Percentiles rank a stretch among this genome's conserved stretches.
These are phyloP conservation scores for Tolypocladium inflatum DNA, from an alignment of 2,329 filamentous ascomycete species.

Conservation along the genomic window DNA sequence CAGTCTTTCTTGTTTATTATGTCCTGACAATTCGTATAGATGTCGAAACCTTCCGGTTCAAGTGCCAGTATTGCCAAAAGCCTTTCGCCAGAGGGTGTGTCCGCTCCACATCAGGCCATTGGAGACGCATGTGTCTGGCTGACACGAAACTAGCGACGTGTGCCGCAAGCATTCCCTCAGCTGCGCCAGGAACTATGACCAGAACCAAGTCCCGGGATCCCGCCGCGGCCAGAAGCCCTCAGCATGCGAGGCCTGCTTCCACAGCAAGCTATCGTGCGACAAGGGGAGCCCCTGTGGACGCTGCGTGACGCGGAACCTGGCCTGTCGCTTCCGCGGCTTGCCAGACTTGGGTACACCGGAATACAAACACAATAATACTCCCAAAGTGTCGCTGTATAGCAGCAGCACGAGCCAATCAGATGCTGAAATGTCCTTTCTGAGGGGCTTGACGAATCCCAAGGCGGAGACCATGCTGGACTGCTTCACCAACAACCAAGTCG, in stretches of 20 bases:
- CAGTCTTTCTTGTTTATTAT: not conserved
- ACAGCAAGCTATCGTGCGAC: slow-evolving; percentile 18
- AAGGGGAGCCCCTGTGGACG: slow-evolving; percentile 13
- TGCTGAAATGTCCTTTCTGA: not conserved
- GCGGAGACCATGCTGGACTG: slow-evolving; percentile 3
- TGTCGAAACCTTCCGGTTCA: not conserved
- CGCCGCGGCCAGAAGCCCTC: slow-evolving; percentile 16
- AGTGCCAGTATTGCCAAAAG: not conserved
- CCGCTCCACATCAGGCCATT: no score
- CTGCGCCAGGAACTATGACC: slow-evolving; percentile 5
- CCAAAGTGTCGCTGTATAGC: not conserved
- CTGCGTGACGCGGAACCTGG: slow-evolving; percentile 10
- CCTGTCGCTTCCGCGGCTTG: slow-evolving; percentile 2
- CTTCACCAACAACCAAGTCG: not conserved
- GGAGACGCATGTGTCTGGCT: not conserved
- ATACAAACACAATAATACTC: not conserved
- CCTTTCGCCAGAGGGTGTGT: not conserved
- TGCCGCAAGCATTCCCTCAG: slow-evolving; percentile 1
- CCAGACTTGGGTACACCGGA: not conserved
- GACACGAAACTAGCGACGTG: not conserved
- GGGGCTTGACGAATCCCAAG: slow-evolving; percentile 2
- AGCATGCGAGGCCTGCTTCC: slow-evolving; percentile 19
- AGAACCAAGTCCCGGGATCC: slow-evolving; percentile 8
- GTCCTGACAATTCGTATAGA: not conserved
- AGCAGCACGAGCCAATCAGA: not conserved